Conservation (phyloP, 2,329 filamentous ascomycete species). For the Aspergillus tanneri region DNA sequence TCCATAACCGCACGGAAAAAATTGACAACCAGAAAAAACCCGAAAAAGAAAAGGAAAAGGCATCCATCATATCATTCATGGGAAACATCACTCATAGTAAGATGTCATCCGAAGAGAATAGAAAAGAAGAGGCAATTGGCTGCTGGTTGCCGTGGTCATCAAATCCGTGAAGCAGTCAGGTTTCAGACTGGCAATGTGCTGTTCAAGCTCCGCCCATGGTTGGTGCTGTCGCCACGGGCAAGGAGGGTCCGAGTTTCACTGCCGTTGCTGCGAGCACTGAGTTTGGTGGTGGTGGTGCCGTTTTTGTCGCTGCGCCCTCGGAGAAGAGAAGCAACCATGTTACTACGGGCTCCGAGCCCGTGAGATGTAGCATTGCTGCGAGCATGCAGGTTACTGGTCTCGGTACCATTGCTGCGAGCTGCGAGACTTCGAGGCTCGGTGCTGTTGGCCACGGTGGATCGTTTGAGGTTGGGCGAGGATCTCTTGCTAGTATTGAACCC, state of each 20-base stretch:
- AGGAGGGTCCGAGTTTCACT: neutral
- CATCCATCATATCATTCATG: conserved; percentile 1
- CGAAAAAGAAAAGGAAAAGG: conserved; percentile 1
- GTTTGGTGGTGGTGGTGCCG: neutral
- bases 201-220: neutral
- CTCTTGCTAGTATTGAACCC: conserved; percentile 8
- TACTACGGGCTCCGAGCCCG: neutral
- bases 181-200: too few relatives aligned
- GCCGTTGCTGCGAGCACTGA: conserved; percentile 4
- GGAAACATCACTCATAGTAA: neutral
- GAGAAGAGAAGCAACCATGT: neutral
- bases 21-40: neutral
- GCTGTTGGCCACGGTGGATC: conserved; percentile 7
- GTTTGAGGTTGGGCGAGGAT: neutral
- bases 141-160: too few relatives aligned
- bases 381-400: too few relatives aligned
- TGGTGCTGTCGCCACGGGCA: conserved; percentile 5
- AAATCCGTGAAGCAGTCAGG: too few relatives aligned
- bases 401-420: conserved; percentile 4
- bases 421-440: conserved; percentile 3
- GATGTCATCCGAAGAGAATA: conserved; percentile 1
- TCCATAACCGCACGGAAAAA: too few relatives aligned
- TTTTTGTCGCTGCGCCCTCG: neutral
- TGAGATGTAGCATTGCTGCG: too few relatives aligned
- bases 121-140: neutral